Percentiles rank a stretch among this genome's conserved stretches.
phyloP scores from a whole-genome alignment of 164 flowering plant genomes.

The Tinospora cordifolia region DNA sequence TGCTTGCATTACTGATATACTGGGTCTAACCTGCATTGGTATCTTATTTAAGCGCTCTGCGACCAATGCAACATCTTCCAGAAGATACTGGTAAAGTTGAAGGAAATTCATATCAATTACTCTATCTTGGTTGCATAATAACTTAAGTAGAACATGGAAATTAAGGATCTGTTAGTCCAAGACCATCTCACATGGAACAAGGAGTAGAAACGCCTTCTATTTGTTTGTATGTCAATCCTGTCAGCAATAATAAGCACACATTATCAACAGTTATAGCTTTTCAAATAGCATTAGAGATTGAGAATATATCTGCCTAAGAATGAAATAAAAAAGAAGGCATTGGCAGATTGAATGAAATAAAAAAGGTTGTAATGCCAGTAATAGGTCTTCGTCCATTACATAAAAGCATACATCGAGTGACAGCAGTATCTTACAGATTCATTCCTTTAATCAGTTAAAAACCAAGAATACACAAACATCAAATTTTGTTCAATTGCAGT shows the following conservation, averaged over 20 bases:
- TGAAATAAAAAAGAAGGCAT: no score
- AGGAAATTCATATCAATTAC: background rate
- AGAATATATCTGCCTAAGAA: no score
- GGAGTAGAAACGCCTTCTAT: slow-evolving; percentile 67
- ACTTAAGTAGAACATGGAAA: slow-evolving; percentile 1
- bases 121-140: background rate
- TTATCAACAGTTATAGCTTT: background rate
- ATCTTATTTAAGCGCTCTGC: slow-evolving; percentile 54
- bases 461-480: no score
- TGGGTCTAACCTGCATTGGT: slow-evolving; percentile 56
- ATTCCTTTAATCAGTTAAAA: no score
- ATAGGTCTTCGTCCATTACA: no score
- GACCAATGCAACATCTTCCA: slow-evolving; percentile 75
- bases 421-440: no score
- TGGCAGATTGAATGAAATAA: no score
- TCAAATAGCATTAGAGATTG: no score
- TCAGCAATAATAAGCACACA: slow-evolving; percentile 4
- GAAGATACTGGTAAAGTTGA: slow-evolving; percentile 60
- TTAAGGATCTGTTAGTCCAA: background rate
- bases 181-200: slow-evolving; percentile 57
- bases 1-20: background rate
- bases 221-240: slow-evolving; percentile 95
- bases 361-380: no score
- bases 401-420: no score
- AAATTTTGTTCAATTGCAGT: no score